Conservation (phyloP, 1,284 basidiomycete genomes). For the Ceratobasidium sp. region DNA sequence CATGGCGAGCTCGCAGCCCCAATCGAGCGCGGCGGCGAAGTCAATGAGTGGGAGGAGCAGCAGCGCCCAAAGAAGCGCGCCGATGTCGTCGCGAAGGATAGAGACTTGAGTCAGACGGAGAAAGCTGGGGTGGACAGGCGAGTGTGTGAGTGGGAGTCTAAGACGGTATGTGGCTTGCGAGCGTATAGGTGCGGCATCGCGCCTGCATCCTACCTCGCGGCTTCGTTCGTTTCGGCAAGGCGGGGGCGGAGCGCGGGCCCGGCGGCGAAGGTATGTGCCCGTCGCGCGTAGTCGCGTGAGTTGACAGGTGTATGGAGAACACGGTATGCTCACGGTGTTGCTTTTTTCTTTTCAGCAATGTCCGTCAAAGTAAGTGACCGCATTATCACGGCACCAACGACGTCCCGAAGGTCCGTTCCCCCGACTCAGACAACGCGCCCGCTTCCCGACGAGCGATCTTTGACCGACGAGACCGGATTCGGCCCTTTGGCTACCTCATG, state of each 20-base stretch:
- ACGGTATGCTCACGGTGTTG: background rate
- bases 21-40: background rate
- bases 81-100: constrained; percentile 23
- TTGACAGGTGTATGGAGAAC: background rate
- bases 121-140: constrained; percentile 5
- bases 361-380: constrained; percentile 26
- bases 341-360: constrained; percentile 16
- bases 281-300: constrained; percentile 20
- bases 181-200: constrained; percentile 24
- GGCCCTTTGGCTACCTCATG: no score
- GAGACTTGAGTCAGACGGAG: constrained; percentile 1
- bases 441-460: background rate
- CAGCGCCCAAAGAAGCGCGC: constrained; percentile 31
- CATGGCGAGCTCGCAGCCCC: constrained; percentile 22
- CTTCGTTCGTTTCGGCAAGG: background rate
- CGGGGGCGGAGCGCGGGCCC: constrained; percentile 6
- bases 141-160: background rate
- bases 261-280: constrained; percentile 24
- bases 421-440: background rate
- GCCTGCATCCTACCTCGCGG: background rate
- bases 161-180: background rate
- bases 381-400: constrained; percentile 3
- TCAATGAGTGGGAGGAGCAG: constrained; percentile 16
- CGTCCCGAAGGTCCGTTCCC: background rate
- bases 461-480: no score